Conservation (phyloP, 139 green algal genomes). For the Medakamo hakoo region DNA sequence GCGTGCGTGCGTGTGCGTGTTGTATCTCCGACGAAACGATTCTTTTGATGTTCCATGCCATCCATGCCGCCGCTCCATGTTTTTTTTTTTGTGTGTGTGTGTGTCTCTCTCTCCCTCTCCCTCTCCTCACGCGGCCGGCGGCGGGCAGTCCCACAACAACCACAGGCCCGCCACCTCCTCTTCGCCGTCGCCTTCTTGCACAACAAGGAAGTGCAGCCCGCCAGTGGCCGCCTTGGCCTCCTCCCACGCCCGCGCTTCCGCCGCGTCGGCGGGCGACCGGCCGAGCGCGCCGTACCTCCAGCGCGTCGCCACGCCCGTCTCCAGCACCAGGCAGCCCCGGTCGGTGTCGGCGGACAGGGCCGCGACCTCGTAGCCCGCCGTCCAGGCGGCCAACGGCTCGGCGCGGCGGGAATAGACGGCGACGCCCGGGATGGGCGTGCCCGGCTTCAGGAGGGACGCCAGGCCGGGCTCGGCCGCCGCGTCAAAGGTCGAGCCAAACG, state of each 20-base stretch:
- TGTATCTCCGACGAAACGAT: too few relatives aligned
- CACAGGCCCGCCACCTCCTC: conserved; percentile 78
- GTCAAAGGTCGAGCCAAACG: conserved; percentile 52
- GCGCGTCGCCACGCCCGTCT: conserved; percentile 82
- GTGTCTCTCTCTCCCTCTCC: too few relatives aligned
- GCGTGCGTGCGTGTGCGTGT: too few relatives aligned
- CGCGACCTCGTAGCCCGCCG: conserved; percentile 80
- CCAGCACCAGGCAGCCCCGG: conserved; percentile 71
- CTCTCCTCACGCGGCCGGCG: conserved; percentile 52
- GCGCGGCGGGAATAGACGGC: conserved; percentile 80
- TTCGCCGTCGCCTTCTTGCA: conserved; percentile 78
- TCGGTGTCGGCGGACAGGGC: conserved; percentile 57
- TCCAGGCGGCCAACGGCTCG: conserved; percentile 83
- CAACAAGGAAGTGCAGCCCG: conserved; percentile 90
- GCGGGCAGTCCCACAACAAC: conserved; percentile 65
- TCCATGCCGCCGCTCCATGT: too few relatives aligned
- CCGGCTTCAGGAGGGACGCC: conserved; percentile 17
- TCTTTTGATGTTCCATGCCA: too few relatives aligned
- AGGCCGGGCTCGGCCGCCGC: conserved; percentile 4
- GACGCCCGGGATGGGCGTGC: conserved; percentile 57
- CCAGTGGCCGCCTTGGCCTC: conserved; percentile 56
- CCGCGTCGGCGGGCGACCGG: conserved; percentile 44
- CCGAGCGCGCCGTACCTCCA: conserved; percentile 80
- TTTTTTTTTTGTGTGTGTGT: too few relatives aligned
- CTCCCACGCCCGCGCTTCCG: conserved; percentile 80